A percentile compares a stretch with the other conserved stretches of the same genome.
Conservation (phyloP, 306 rosid genomes). For the Crataegus laevigata region DNA sequence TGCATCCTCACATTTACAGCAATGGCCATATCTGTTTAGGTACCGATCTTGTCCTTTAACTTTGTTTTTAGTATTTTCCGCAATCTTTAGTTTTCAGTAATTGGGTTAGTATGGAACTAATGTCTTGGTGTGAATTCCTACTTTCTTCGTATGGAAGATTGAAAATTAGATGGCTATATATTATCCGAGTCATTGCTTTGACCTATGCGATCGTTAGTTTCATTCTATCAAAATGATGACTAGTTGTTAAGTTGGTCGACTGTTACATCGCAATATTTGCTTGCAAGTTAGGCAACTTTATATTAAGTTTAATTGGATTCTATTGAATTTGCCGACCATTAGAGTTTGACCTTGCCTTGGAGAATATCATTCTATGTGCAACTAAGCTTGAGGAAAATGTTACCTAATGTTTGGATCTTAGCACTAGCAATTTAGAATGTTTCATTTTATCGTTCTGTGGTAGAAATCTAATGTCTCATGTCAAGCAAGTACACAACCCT, state of each 20-base stretch:
- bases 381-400: not conserved
- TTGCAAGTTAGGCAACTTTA: not conserved
- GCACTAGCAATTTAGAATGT: not conserved
- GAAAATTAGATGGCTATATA: not conserved
- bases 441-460: not conserved
- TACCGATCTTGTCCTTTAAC: slow-evolving; percentile 4
- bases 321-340: not conserved
- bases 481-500: not conserved
- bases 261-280: not conserved
- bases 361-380: not conserved
- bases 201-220: not conserved
- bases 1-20: slow-evolving; percentile 97
- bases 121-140: not conserved
- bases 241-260: slow-evolving; percentile 1
- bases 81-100: not conserved
- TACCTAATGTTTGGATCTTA: not conserved
- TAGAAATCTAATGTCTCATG: not conserved
- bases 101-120: not conserved
- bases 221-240: not conserved
- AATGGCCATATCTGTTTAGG: slow-evolving; percentile 98
- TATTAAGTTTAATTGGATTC: not conserved
- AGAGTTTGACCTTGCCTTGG: not conserved
- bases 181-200: not conserved
- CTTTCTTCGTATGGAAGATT: not conserved
- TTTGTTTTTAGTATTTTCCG: not conserved